Evolutionary conservation across 257 asterid genomes (phyloP), one percentile per base, ranked within the genome.

Genomic region (Apocynum venetum): DNA sequence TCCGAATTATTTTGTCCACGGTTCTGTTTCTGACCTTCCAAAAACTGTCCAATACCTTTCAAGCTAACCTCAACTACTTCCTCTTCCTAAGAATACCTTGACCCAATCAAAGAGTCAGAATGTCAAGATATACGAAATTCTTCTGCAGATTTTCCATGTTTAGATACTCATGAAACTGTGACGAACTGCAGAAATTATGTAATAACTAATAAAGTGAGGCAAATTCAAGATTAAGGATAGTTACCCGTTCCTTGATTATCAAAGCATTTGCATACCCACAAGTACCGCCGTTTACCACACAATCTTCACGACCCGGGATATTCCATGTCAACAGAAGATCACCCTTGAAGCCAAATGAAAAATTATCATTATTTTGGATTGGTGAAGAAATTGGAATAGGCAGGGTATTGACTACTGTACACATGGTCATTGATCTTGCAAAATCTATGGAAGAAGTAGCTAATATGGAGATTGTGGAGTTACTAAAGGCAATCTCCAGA

Each of bases 401-500:
- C 74, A 79, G 40, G 67, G 84, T 85, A 3, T 0, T 52, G 61
- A 87, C 66, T 13, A 46, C 51, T 0, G 71, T 86, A 53, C 98
- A 94, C 68, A n/a, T 43, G 53, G 20, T 82, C 96, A 88, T 76
- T 52, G 75, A 74, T 70, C 25, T 76, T 8, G 78, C 89, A 11
- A 83, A 76, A 47, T 52, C 49, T 73, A 2, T 6, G 8, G 84
- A 85, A 20, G 90, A 52, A 75, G 92, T 87, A 2, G 96, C 97
- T 25, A 87, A 7, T 1, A 84, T 79, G 3, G 88, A 83, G 6
- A 17, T 46, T 0, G 92, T 84, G n/a, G 88, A 79, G 74, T 90
- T 89, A 87, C 97, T 86, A n/a, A 4, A 93, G 90, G 87, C 98
- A 93, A 66, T 75, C 82, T n/a, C n/a, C n/a, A n/a, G n/a, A n/a